These are phyloP conservation scores for Nosema muscidifuracis DNA, from an alignment of 371 early-diverging fungal genomes.

Conservation along the genomic window DNA sequence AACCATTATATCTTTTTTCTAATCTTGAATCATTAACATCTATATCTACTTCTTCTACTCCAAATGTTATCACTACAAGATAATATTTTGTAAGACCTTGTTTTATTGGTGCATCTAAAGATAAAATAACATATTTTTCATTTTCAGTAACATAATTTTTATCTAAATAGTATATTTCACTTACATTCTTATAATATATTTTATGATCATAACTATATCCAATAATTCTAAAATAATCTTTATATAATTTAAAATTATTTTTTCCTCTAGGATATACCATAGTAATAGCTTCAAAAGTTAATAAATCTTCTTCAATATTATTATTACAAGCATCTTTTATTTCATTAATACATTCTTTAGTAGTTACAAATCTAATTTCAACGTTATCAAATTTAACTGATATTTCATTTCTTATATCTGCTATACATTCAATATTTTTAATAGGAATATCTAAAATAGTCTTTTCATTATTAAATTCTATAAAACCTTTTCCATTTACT, in stretches of 20 bases:
- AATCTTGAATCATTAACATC: slow-evolving; percentile 67
- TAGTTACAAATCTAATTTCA: slow-evolving; percentile 48
- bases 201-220: slow-evolving; percentile 63
- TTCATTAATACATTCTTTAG: slow-evolving; percentile 32
- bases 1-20: slow-evolving; percentile 76
- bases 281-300: slow-evolving; percentile 51
- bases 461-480: slow-evolving; percentile 52
- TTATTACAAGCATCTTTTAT: slow-evolving; percentile 40
- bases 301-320: slow-evolving; percentile 44
- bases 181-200: slow-evolving; percentile 52
- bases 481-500: slow-evolving; percentile 38
- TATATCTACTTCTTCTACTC: slow-evolving; percentile 74
- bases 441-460: slow-evolving; percentile 61
- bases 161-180: slow-evolving; percentile 49
- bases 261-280: slow-evolving; percentile 61
- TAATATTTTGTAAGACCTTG: slow-evolving; percentile 97
- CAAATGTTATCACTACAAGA: slow-evolving; percentile 85
- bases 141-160: slow-evolving; percentile 43
- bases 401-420: slow-evolving; percentile 57
- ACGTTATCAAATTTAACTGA: slow-evolving; percentile 45
- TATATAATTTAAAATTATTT: slow-evolving; percentile 54
- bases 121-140: slow-evolving; percentile 70
- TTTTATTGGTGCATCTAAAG: slow-evolving; percentile 84
- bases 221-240: slow-evolving; percentile 49
- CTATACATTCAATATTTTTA: slow-evolving; percentile 53